phyloP scores from a whole-genome alignment of 768 basidiomycete species.

The Lactarius trivialis region DNA sequence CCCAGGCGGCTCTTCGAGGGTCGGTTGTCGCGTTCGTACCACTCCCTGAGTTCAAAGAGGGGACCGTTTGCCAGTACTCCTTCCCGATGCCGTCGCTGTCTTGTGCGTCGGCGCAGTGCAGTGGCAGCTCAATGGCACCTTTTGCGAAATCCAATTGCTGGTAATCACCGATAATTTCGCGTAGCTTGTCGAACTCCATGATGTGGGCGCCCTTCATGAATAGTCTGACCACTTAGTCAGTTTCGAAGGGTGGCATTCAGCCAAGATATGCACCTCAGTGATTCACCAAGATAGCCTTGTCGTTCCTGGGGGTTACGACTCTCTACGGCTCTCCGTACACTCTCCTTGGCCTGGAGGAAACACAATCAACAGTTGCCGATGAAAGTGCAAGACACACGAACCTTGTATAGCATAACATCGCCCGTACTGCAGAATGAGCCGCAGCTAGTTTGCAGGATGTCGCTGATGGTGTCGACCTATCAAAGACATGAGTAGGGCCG shows the following conservation, averaged over 20 bases:
- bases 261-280: constrained; percentile 57
- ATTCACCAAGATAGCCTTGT: constrained; percentile 77
- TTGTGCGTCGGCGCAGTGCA: constrained; percentile 71
- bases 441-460: constrained; percentile 88
- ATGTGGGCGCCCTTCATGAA: constrained; percentile 86
- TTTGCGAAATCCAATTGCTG: constrained; percentile 76
- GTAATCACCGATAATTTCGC: constrained; percentile 86
- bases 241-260: neutral
- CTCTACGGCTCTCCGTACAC: constrained; percentile 83
- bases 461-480: constrained; percentile 94
- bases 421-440: constrained; percentile 98
- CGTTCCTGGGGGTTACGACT: constrained; percentile 67
- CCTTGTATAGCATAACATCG: constrained; percentile 97
- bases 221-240: constrained; percentile 42
- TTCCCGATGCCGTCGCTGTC: constrained; percentile 72
- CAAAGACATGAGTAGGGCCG: neutral
- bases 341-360: constrained; percentile 77
- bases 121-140: constrained; percentile 81
- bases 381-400: constrained; percentile 26
- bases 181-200: constrained; percentile 74
- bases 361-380: neutral
- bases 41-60: neutral
- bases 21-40: constrained; percentile 25
- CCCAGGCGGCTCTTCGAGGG: constrained; percentile 47
- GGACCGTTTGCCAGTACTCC: constrained; percentile 64